A percentile compares a stretch with the other conserved stretches of the same genome.
Evolutionary conservation across 805 yeast species (phyloP).

Genomic region (Metschnikowia gelsemii): DNA sequence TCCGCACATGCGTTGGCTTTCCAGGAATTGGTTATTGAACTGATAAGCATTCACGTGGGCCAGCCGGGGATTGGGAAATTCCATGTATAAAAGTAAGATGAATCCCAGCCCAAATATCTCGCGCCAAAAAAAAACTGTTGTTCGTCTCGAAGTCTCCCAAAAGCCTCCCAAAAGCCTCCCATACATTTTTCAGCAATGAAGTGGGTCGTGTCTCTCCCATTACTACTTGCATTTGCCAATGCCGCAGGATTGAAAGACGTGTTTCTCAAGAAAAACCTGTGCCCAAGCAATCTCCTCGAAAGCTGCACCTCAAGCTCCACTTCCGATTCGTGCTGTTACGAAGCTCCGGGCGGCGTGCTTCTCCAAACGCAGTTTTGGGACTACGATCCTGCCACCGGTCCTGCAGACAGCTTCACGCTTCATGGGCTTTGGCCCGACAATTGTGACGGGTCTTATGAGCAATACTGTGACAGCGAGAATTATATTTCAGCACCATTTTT

Average conservation of each 20-base stretch:
- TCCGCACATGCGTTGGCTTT: too few species aligned
- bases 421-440: conserved; percentile 47
- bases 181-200: neutral
- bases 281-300: conserved; percentile 5
- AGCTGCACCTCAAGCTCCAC: conserved; percentile 42
- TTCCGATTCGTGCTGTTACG: conserved; percentile 48
- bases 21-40: too few species aligned
- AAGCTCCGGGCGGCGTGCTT: conserved; percentile 39
- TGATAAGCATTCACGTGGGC: neutral
- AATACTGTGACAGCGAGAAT: too few species aligned
- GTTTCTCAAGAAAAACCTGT: conserved; percentile 1
- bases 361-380: conserved; percentile 46
- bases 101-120: too few species aligned
- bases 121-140: too few species aligned
- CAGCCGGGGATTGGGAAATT: neutral
- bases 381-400: conserved; percentile 33
- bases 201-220: neutral
- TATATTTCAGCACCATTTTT: too few species aligned
- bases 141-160: neutral
- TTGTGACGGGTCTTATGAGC: conserved; percentile 40
- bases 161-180: neutral
- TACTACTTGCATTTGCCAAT: conserved; percentile 2
- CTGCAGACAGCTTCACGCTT: conserved; percentile 37
- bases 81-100: too few species aligned
- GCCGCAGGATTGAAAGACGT: conserved; percentile 1